Percentiles rank a stretch among this genome's conserved stretches.
Conservation (phyloP, 495 filamentous ascomycete genomes). For the Lasiosphaeria miniovina region DNA sequence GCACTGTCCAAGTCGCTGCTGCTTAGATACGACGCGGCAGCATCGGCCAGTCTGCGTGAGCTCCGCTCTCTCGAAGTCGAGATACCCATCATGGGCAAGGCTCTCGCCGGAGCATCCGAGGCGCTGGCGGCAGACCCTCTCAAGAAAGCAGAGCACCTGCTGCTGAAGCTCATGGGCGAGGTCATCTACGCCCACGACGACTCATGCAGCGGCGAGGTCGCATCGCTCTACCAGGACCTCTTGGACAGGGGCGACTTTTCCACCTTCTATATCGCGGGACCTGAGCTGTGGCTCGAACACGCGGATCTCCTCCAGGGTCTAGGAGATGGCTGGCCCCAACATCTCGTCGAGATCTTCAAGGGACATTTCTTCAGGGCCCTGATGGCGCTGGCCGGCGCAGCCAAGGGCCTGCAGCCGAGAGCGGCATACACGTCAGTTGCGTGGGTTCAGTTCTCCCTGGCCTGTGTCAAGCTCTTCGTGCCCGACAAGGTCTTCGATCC, state of each 20-base stretch:
- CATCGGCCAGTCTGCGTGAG: constrained; percentile 55
- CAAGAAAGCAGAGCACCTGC: constrained; percentile 42
- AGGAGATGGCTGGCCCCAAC: constrained; percentile 14
- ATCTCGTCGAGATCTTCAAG: constrained; percentile 30
- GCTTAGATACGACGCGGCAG: constrained; percentile 51
- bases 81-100: constrained; percentile 56
- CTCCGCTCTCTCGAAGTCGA: constrained; percentile 65
- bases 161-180: constrained; percentile 49
- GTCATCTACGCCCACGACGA: constrained; percentile 43
- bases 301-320: constrained; percentile 11
- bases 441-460: constrained; percentile 64
- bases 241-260: constrained; percentile 8
- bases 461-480: constrained; percentile 72
- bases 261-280: constrained; percentile 9
- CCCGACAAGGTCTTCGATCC: constrained; percentile 86
- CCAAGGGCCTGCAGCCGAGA: constrained; percentile 22
- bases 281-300: constrained; percentile 25
- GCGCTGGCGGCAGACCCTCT: constrained; percentile 48
- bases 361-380: constrained; percentile 42
- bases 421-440: constrained; percentile 46
- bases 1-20: constrained; percentile 55
- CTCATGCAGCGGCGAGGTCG: constrained; percentile 9
- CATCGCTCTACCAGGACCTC: constrained; percentile 16
- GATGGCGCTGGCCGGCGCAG: constrained; percentile 32
- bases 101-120: constrained; percentile 45